Conservation (phyloP, 768 basidiomycete genomes). For the Phallus indusiatus region DNA sequence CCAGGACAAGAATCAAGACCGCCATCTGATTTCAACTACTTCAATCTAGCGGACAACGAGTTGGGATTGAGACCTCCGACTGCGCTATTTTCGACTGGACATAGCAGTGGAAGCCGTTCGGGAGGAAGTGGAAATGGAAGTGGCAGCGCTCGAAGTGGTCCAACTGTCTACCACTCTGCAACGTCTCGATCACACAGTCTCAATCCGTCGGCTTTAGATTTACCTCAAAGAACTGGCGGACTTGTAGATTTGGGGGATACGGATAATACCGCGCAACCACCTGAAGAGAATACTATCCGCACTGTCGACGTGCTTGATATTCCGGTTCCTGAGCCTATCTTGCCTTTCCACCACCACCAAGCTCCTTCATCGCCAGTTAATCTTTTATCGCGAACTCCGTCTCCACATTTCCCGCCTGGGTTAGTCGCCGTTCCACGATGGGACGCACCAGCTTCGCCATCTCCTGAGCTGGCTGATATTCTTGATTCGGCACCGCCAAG, state of each 20-base stretch:
- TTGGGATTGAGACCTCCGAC: conserved; percentile 16
- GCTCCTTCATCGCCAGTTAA: conserved; percentile 14
- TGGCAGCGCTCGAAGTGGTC: conserved; percentile 4
- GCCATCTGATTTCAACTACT: conserved; percentile 1
- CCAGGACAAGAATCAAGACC: not conserved
- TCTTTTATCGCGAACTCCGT: conserved; percentile 9
- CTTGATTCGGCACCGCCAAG: conserved; percentile 62
- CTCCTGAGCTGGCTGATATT: conserved; percentile 29
- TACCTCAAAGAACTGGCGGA: not conserved
- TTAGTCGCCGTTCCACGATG: conserved; percentile 21
- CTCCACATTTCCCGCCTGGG: conserved; percentile 28
- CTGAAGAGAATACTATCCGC: not conserved
- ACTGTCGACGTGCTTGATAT: conserved; percentile 41
- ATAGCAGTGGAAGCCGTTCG: not conserved
- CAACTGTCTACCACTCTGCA: conserved; percentile 4
- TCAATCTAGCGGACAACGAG: not conserved
- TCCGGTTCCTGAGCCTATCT: conserved; percentile 48
- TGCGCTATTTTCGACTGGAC: not conserved
- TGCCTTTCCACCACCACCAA: conserved; percentile 44
- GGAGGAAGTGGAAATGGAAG: not conserved
- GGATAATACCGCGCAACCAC: not conserved
- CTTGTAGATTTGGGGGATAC: not conserved
- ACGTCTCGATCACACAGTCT: conserved; percentile 1
- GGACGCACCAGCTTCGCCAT: not conserved
- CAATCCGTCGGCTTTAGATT: not conserved